Conservation (phyloP, 495 filamentous ascomycete genomes). For the Aspergillus ellipticus region DNA sequence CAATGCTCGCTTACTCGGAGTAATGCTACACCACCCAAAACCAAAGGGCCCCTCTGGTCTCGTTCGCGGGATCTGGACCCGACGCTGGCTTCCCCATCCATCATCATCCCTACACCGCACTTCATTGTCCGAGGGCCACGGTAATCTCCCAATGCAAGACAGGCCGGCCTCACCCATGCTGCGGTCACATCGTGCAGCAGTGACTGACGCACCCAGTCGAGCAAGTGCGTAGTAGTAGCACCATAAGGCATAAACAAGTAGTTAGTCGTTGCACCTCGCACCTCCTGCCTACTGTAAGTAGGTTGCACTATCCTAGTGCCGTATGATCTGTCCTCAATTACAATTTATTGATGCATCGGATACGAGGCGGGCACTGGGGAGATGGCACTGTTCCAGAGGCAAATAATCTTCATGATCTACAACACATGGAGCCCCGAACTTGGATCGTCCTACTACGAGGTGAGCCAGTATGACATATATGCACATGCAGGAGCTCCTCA, state of each 20-base stretch:
- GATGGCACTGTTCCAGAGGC: background rate
- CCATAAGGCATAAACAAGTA: no score
- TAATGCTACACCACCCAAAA: background rate
- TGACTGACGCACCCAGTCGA: no score
- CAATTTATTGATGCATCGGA: background rate
- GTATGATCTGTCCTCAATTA: background rate
- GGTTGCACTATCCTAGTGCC: background rate
- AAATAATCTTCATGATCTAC: background rate
- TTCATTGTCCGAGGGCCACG: background rate
- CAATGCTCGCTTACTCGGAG: background rate
- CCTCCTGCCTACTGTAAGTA: background rate
- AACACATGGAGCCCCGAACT: background rate
- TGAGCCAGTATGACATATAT: slow-evolving; percentile 4
- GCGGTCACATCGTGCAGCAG: background rate
- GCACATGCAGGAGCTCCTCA: slow-evolving; percentile 9
- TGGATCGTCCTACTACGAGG: background rate
- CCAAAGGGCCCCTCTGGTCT: background rate
- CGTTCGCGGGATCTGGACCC: background rate
- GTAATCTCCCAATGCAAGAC: background rate
- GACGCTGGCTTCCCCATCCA: background rate
- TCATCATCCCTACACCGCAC: background rate
- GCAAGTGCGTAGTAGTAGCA: no score
- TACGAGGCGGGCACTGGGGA: background rate
- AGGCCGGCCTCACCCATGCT: background rate
- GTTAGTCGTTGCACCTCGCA: background rate